Base-by-base conservation (phyloP, 257 asterid species). In the Lavandula angustifolia region DNA sequence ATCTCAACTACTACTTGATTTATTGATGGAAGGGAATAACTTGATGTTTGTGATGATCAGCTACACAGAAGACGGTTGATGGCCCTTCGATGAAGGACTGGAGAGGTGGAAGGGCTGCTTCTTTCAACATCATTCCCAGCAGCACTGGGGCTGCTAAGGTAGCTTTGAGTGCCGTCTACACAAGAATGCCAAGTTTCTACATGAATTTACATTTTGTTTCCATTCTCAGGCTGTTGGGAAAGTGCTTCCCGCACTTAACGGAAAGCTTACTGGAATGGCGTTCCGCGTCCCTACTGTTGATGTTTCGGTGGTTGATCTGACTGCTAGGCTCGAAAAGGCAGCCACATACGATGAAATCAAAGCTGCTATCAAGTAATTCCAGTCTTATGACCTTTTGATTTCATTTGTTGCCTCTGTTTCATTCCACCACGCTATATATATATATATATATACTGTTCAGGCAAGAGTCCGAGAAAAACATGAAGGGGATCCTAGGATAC, bases 271-370 rank as follows among this genome's bases (percentile, higher is more conserved):
- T 7, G 86, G 86, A 14, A 83, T 83, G 88, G 80, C 88, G 33
- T 83, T 83, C 78, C 88, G 88, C 11, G 88, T 82, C 11, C 88
- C 88, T 12, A 82, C 88, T 17, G 76, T 75, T 41, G 82, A 83
- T 71, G 88, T 83, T 27, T 83, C 86, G 3, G 86, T 83, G 17
- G 88, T 83, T 51, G 88, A 83, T 60, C 75, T 83, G 2, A 83
- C 88, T 7, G 84, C 48, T 8, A 70, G 88, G 51, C 82, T 83
- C 32, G 76, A 75, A 47, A 83, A 80, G 72, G 62, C 79, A 7
- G 88, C 88, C 62, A 48, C 82, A 10, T 80, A 83, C 33, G 86
- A 83, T 60, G 86, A 83, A 52, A 80, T 83, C 42, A 80, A 83
- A 62, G 86, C 82, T 18, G 86, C 86, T 43, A 74, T 83, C 74